A percentile compares a stretch with the other conserved stretches of the same genome.
Conservation (phyloP, 441 rosid species). For the Gossypium trilobum region DNA sequence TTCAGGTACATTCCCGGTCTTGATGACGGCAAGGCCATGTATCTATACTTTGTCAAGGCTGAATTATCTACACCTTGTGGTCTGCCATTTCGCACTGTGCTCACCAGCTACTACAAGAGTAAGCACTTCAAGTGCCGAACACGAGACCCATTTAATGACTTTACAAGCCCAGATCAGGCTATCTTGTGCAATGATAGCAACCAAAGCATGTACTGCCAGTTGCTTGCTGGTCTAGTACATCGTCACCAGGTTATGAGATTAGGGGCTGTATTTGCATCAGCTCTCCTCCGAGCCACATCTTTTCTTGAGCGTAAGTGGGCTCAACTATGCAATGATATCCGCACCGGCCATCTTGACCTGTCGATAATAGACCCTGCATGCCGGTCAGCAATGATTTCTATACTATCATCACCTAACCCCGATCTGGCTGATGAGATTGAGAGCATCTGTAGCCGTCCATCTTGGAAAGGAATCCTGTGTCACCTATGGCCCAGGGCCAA, state of each 20-base stretch:
- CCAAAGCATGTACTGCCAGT: conserved; percentile 93
- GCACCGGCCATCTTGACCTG: conserved; percentile 39
- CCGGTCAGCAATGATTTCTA: conserved; percentile 38
- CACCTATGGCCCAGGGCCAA: conserved; percentile 75
- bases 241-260: conserved; percentile 62
- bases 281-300: conserved; percentile 67
- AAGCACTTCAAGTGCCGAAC: conserved; percentile 65
- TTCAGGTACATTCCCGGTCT: conserved; percentile 62
- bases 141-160: conserved; percentile 56
- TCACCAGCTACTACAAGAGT: conserved; percentile 86
- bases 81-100: conserved; percentile 72
- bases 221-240: conserved; percentile 66
- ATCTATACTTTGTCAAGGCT: conserved; percentile 63
- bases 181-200: conserved; percentile 65
- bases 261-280: conserved; percentile 83
- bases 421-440: conserved; percentile 57
- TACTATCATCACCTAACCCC: conserved; percentile 44
- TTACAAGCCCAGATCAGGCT: conserved; percentile 63
- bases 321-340: conserved; percentile 56
- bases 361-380: conserved; percentile 58
- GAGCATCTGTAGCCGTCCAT: conserved; percentile 47
- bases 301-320: conserved; percentile 71
- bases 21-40: conserved; percentile 85
- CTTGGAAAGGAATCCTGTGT: conserved; percentile 79
- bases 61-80: conserved; percentile 72